These are phyloP conservation scores for Pulveroboletus sp. DNA, from an alignment of 768 basidiomycete genomes.

Conservation along the genomic window DNA sequence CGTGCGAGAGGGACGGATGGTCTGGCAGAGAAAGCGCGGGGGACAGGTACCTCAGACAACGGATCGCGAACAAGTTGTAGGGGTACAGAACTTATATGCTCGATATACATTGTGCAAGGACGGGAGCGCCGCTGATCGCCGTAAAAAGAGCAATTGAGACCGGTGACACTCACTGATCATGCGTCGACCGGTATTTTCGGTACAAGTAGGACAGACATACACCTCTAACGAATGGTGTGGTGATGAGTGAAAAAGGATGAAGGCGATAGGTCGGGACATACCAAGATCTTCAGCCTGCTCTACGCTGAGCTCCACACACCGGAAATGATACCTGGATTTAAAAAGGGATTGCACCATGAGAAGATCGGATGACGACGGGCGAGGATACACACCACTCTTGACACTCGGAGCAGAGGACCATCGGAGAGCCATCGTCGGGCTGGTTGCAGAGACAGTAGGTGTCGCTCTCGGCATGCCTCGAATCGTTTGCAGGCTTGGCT, in stretches of 20 bases:
- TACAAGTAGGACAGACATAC: conserved; percentile 55
- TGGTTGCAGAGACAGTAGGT: conserved; percentile 57
- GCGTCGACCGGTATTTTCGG: conserved; percentile 54
- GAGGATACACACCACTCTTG: conserved; percentile 55
- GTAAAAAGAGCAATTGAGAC: conserved; percentile 29
- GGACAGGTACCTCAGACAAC: conserved; percentile 30
- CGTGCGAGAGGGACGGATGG: conserved; percentile 26
- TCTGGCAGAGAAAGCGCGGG: conserved; percentile 31
- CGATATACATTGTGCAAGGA: conserved; percentile 33
- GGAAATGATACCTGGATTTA: conserved; percentile 72
- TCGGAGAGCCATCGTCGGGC: conserved; percentile 73
- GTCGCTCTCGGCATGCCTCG: conserved; percentile 17
- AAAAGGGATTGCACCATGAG: conserved; percentile 5
- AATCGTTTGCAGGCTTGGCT: conserved; percentile 14
- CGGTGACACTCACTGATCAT: conserved; percentile 72
- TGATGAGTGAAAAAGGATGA: conserved; percentile 11
- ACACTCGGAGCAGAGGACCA: conserved; percentile 73
- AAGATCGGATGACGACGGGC: not conserved
- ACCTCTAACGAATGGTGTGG: conserved; percentile 40
- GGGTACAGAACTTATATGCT: conserved; percentile 34
- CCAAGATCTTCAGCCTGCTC: conserved; percentile 73
- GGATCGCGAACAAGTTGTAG: conserved; percentile 33
- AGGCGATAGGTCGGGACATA: conserved; percentile 38
- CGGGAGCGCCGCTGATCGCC: conserved; percentile 20
- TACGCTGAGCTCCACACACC: conserved; percentile 61